Evolutionary conservation across 2,329 filamentous ascomycete genomes (phyloP), one percentile per base, ranked within the genome.

Genomic region (Fusarium stilboides): DNA sequence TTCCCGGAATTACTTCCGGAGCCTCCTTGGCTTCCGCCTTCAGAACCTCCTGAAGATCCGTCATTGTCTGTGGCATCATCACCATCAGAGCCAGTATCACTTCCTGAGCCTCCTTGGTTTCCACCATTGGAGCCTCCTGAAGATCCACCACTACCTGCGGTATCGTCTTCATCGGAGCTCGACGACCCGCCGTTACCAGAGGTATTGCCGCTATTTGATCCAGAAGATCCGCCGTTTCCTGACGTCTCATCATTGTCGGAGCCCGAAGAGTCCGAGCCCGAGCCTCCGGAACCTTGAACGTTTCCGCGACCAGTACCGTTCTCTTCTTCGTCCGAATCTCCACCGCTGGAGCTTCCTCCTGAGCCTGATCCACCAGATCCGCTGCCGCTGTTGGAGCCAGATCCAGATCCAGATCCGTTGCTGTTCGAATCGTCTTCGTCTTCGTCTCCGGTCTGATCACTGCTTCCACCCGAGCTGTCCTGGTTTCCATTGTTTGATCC

Each of bases 291-390:
- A 5, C 26, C 31, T 14, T 22, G 39, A 40, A 8, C 53, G 1
- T 22, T 43, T 51, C 44, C 28, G 4, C 13, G n/a, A 1, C n/a
- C 39, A 5, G 50, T 31, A 7, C 13, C 33, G 2, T 13, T 33
- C 5, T n/a, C 19, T 0, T n/a, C 36, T 20, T 17, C 31, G 10
- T 24, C 31, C 1, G 64, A 68, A 0, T 19, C 33, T 14, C 42
- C 44, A 2, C 46, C 26, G 2, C 15, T 34, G 1, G 59, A 49
- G 14, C 22, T 24, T 4, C n/a, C 24, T 12, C 64, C 64, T 46
- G 68, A 51, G 2, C 50, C 57, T 8, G 57, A 3, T 9, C 10
- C 24, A 19, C 43, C 22, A 33, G 62, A 31, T 3, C 19, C 26
- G 9, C 19, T 50, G 5, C 36, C 24, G 22, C 40, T 37, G 17